phyloP scores from a whole-genome alignment of 371 early-diverging fungal genomes.

The Entomophthora muscae region DNA sequence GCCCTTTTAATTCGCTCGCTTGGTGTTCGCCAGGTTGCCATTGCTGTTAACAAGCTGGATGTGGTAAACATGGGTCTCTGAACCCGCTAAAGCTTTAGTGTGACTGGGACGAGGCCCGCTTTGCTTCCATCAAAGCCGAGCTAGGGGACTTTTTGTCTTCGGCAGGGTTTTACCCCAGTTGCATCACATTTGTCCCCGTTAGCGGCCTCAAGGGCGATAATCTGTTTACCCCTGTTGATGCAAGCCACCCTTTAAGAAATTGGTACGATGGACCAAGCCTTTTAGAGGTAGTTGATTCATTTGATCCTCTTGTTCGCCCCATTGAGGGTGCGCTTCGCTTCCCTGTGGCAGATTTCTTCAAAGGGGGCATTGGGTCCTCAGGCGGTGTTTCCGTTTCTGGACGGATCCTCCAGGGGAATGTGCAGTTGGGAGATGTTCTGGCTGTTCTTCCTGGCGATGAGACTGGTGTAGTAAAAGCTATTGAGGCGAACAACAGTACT shows the following conservation, averaged over 20 bases:
- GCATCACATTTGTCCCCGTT: conserved; percentile 90
- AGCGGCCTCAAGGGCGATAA: conserved; percentile 97
- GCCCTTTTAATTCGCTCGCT: conserved; percentile 93
- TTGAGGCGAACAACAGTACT: conserved; percentile 50
- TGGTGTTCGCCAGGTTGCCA: conserved; percentile 93
- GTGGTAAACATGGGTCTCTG: conserved; percentile 30
- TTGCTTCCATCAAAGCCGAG: conserved; percentile 87
- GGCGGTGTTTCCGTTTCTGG: conserved; percentile 66
- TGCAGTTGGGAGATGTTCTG: conserved; percentile 74
- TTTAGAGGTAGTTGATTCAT: conserved; percentile 49
- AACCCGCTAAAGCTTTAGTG: conserved; percentile 4
- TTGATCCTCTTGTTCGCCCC: conserved; percentile 82
- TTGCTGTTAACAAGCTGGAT: conserved; percentile 99
- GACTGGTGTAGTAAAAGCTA: conserved; percentile 51
- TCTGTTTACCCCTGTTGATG: conserved; percentile 44
- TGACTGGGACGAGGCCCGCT: conserved; percentile 83
- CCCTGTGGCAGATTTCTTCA: conserved; percentile 94
- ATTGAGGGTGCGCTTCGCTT: conserved; percentile 93
- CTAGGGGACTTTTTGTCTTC: conserved; percentile 83
- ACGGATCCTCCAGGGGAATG: conserved; percentile 61
- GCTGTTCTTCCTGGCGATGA: conserved; percentile 67
- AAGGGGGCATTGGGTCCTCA: conserved; percentile 87
- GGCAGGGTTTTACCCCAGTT: conserved; percentile 83
- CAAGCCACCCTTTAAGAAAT: conserved; percentile 68
- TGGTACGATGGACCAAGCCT: conserved; percentile 66